Conservation (phyloP, 2,329 filamentous ascomycete species). For the Apiospora rasikravindrae region DNA sequence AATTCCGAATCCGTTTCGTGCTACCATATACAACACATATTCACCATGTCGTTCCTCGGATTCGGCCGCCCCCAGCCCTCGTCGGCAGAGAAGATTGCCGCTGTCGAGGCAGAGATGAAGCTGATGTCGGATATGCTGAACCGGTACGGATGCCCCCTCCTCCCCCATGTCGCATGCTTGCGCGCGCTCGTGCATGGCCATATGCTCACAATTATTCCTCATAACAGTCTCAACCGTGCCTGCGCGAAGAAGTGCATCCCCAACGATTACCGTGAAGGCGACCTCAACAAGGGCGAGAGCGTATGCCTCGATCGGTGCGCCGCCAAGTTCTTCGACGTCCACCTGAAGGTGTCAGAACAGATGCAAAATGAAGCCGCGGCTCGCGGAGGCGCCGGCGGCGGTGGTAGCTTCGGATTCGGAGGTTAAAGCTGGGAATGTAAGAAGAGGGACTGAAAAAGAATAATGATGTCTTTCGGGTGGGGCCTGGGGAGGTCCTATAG, state of each 20-base stretch:
- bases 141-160: conserved; percentile 64
- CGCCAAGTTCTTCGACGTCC: conserved; percentile 98
- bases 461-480: not conserved
- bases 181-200: not conserved
- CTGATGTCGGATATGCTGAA: conserved; percentile 98
- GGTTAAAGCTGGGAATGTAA: conserved; percentile 26
- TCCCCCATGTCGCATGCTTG: not conserved
- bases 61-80: conserved; percentile 81
- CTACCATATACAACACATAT: not conserved
- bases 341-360: conserved; percentile 96
- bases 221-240: conserved; percentile 75
- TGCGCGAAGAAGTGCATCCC: conserved; percentile 96
- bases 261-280: conserved; percentile 88
- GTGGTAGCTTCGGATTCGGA: conserved; percentile 55
- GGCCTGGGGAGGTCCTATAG: not conserved
- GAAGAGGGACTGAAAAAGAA: not conserved
- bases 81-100: conserved; percentile 95
- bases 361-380: conserved; percentile 86
- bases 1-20: not conserved
- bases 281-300: conserved; percentile 98
- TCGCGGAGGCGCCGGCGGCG: conserved; percentile 59
- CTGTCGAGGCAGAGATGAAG: conserved; percentile 96
- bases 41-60: conserved; percentile 74
- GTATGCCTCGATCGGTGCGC: conserved; percentile 98
- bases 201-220: not conserved